Conservation (phyloP, 2,329 filamentous ascomycete species). For the Aspergillus texensis region DNA sequence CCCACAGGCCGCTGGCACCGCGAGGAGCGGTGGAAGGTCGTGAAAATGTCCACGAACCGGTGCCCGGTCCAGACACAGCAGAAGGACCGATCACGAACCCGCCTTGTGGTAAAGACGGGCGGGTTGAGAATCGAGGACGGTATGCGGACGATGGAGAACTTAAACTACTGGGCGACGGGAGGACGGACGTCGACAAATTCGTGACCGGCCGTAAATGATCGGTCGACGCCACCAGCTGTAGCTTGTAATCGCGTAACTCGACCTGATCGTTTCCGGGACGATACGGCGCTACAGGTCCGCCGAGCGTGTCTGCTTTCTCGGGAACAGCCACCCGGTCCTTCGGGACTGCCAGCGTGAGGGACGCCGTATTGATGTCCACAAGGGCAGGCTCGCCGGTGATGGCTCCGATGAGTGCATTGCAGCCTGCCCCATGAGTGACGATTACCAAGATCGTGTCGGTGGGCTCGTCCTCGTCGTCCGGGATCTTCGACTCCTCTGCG, state of each 20-base stretch:
- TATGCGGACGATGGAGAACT: slow-evolving; percentile 31
- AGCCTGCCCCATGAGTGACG: slow-evolving; percentile 92
- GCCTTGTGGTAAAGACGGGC: slow-evolving; percentile 30
- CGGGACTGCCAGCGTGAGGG: slow-evolving; percentile 82
- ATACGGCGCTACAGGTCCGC: slow-evolving; percentile 10
- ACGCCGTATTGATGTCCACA: slow-evolving; percentile 86
- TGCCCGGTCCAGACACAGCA: slow-evolving; percentile 15
- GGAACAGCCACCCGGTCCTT: slow-evolving; percentile 44
- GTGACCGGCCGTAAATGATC: slow-evolving; percentile 60
- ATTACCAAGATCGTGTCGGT: slow-evolving; percentile 80
- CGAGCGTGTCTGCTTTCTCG: slow-evolving; percentile 9
- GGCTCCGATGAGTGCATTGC: slow-evolving; percentile 91
- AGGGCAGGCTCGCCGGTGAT: slow-evolving; percentile 89
- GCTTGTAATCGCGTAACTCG: slow-evolving; percentile 58
- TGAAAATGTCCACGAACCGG: slow-evolving; percentile 27
- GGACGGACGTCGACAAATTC: slow-evolving; percentile 33
- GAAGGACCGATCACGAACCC: slow-evolving; percentile 29
- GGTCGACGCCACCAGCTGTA: slow-evolving; percentile 62
- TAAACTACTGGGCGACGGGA: slow-evolving; percentile 26
- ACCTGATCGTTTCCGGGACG: slow-evolving; percentile 15
- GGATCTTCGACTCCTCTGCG: slow-evolving; percentile 13
- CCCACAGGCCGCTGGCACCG: slow-evolving; percentile 39
- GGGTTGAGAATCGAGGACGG: slow-evolving; percentile 36
- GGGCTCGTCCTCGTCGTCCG: slow-evolving; percentile 61
- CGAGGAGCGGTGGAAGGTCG: slow-evolving; percentile 28